Evolutionary conservation across 2,329 filamentous ascomycete species (phyloP), one percentile per base, ranked within the genome.

Genomic region (Calonectria leucothoes): DNA sequence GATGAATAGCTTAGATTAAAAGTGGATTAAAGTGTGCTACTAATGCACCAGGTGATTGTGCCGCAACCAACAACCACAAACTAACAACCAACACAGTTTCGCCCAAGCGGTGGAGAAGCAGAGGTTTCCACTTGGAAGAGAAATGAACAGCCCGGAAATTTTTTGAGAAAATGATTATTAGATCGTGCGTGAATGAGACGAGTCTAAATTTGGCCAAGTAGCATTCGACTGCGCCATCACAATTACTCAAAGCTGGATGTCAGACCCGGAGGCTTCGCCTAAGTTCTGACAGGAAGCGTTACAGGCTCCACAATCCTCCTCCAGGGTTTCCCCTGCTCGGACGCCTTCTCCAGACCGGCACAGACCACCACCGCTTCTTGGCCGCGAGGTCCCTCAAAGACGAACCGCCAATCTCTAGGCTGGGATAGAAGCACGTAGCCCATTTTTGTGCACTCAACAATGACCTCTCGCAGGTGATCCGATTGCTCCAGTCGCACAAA

Each of bases 361-460:
- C 80, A 80, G 15, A 69, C 51, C 15, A 83, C 77, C 11, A 83
- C 77, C 1, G 80, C 33, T 37, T 27, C 55, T 1, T 59, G 10
- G 0, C 35, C 17, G 20, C 49, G 15, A 31, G 29, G 51, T 3
- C 25, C 65, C 4, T 55, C 71, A 69, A 81, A 82, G 17, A 81
- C 70, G 66, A 86, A 84, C 1, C 73, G 69, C 80, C 83, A 86
- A 45, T 87, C 85, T 11, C 81, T 80, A 0, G 85, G 85, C 65
- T 88, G 86, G 5, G 86, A 88, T 33, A 88, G 78, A 7, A 88
- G 66, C 27, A 84, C 65, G 70, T 87, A 86, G 20, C 86, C 87
- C 31, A 88, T 79, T 63, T 81, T 84, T 23, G 84, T 79, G 45
- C 83, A 85, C 76, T 87, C 85, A 6, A 82, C 72, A 23, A 87